A percentile compares a stretch with the other conserved stretches of the same genome.
Evolutionary conservation across 108 stramenopile genomes (phyloP).

Genomic region (Cyclotella atomus): DNA sequence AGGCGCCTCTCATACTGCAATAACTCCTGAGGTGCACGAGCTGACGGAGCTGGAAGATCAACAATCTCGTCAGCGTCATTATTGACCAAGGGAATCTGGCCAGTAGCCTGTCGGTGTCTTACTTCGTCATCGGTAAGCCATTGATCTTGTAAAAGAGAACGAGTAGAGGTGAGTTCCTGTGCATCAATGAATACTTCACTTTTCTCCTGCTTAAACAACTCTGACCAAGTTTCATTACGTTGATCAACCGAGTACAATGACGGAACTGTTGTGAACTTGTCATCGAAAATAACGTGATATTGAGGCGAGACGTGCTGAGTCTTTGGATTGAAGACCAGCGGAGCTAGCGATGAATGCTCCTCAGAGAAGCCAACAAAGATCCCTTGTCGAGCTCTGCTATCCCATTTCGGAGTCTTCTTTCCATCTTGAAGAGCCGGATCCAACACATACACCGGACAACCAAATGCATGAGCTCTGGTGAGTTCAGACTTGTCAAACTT

Average conservation of each 20-base stretch:
- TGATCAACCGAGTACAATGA: not conserved
- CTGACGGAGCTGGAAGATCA: too few species aligned
- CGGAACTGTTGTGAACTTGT: slow-evolving; percentile 47
- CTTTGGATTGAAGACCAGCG: slow-evolving; percentile 43
- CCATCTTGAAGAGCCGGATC: slow-evolving; percentile 45
- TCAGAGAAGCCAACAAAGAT: slow-evolving; percentile 7
- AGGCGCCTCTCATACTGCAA: too few species aligned
- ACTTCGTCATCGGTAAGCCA: too few species aligned
- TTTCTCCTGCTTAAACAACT: not conserved
- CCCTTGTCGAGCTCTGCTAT: not conserved
- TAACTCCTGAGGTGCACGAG: too few species aligned
- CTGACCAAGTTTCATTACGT: not conserved
- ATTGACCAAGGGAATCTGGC: too few species aligned
- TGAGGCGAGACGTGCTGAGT: slow-evolving; percentile 55
- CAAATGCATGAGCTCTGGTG: slow-evolving; percentile 24
- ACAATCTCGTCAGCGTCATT: too few species aligned
- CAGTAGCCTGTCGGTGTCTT: too few species aligned
- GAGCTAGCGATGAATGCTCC: slow-evolving; percentile 37
- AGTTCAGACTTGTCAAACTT: not conserved
- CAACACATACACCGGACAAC: slow-evolving; percentile 52
- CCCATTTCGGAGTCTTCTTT: slow-evolving; percentile 49
- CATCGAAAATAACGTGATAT: slow-evolving; percentile 61
- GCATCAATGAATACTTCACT: not conserved
- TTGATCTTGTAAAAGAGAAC: not conserved
- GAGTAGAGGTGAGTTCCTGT: not conserved